These are phyloP conservation scores for Rhizoctonia solani DNA, from an alignment of 1,284 basidiomycete genomes.

Conservation along the genomic window DNA sequence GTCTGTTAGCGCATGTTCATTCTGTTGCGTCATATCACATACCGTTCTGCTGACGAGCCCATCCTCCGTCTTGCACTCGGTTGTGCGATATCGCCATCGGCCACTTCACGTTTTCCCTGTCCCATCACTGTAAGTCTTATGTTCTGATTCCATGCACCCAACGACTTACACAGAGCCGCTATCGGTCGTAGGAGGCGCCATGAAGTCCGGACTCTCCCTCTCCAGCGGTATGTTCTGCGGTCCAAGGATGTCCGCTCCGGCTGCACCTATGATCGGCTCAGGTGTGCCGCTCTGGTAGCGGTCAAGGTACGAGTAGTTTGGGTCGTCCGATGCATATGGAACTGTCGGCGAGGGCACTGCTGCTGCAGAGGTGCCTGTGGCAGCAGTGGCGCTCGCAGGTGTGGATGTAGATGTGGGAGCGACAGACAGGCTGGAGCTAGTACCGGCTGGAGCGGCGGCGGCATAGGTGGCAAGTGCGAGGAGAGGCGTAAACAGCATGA, in stretches of 20 bases:
- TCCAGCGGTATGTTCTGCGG: slow-evolving; percentile 39
- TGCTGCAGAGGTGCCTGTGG: slow-evolving; percentile 9
- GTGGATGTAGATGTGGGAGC: not conserved
- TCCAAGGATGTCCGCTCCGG: slow-evolving; percentile 41
- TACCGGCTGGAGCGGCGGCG: not conserved
- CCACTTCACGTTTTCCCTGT: slow-evolving; percentile 68
- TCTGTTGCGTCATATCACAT: slow-evolving; percentile 37
- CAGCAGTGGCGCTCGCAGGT: slow-evolving; percentile 25
- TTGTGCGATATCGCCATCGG: slow-evolving; percentile 70
- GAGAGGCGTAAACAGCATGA: not conserved
- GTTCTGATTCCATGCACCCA: not conserved
- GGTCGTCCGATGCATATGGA: slow-evolving; percentile 30
- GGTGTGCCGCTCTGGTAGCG: slow-evolving; percentile 22
- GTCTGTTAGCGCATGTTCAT: slow-evolving; percentile 27
- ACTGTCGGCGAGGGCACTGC: slow-evolving; percentile 13
- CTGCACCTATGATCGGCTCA: slow-evolving; percentile 39
- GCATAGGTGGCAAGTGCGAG: not conserved
- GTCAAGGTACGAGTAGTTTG: slow-evolving; percentile 9
- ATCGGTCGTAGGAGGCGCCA: slow-evolving; percentile 43
- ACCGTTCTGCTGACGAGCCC: slow-evolving; percentile 73
- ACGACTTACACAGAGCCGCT: slow-evolving; percentile 40
- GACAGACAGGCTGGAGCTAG: not conserved
- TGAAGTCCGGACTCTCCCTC: not conserved
- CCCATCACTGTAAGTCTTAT: not conserved
- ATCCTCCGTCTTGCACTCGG: slow-evolving; percentile 69